Evolutionary conservation across 2,329 filamentous ascomycete genomes (phyloP), one percentile per base, ranked within the genome.

Genomic region (Leptographium procerum): DNA sequence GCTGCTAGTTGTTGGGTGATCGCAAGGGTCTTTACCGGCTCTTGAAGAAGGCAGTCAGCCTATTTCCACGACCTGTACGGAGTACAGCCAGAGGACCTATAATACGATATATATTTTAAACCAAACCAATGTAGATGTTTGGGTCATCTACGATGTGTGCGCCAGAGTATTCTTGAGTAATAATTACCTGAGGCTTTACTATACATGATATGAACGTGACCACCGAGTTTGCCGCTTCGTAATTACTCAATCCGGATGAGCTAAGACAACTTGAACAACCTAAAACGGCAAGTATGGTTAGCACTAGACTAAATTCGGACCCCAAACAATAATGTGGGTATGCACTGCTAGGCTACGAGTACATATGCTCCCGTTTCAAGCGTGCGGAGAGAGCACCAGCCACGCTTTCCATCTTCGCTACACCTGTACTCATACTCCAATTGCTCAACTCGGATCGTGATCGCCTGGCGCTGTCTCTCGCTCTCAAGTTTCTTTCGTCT

Each of bases 401-500:
- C 29, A 34, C 29, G 11, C 22, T 26, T 53, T 34, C 19, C 51
- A 10, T 13, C 16, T n/a, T 52, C n/a, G n/a, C n/a, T n/a, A n/a
- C n/a, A n/a, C n/a, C n/a, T n/a, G n/a, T n/a, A n/a, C n/a, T 14
- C 8, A 5, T 24, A 10, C 13, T 22, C 51, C 31, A 19, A 16
- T 19, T 53, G 16, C 10, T 26, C 26, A 13, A 11, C 26, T 11
- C 29, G 26, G 11, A 31, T 29, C 50, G 40, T 8, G 40, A 43
- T 43, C 40, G 40, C 40, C 40, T 43, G 40, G 40, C 16, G 40
- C 19, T 52, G 14, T 36, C 29, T 53, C 33, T 53, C 24, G 16
- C 28, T 36, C 31, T 57, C 60, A 1, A 59, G 52, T 31, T 57
- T 29, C 10, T 61, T 47, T 11, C 45, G n/a, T 48, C 36, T 40